Evolutionary conservation across 768 basidiomycete species (phyloP).

Genomic region (Tulasnella sp.): DNA sequence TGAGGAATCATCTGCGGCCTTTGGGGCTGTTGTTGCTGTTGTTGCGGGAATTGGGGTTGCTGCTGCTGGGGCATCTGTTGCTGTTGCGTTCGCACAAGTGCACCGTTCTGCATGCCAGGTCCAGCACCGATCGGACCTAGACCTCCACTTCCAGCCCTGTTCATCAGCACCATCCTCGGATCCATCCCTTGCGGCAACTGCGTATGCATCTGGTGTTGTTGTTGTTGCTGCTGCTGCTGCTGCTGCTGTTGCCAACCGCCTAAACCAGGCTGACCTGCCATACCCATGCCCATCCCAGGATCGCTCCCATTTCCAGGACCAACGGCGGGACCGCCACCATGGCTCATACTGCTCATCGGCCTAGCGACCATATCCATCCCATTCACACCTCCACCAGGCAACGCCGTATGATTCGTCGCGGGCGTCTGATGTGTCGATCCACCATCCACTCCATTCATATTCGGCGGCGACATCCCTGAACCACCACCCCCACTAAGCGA

Average conservation of each 20-base stretch:
- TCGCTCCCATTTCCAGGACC: too few species aligned
- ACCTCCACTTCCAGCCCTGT: not conserved
- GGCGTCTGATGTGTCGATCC: constrained; percentile 5
- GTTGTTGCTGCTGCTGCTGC: not conserved
- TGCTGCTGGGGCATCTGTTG: constrained; percentile 18
- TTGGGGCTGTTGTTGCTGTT: constrained; percentile 11
- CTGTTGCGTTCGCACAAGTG: not conserved
- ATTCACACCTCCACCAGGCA: not conserved
- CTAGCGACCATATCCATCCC: not conserved
- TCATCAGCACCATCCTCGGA: not conserved
- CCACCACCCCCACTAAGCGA: not conserved
- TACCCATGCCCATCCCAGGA: too few species aligned
- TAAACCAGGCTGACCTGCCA: not conserved
- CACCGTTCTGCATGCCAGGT: not conserved
- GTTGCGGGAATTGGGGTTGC: constrained; percentile 7
- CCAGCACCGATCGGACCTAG: not conserved
- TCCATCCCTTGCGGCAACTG: not conserved
- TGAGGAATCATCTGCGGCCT: not conserved
- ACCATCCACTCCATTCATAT: not conserved
- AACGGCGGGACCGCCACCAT: not conserved
- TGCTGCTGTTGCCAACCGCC: not conserved
- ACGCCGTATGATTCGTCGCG: not conserved
- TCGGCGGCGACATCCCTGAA: constrained; percentile 9
- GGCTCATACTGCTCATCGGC: constrained; percentile 12
- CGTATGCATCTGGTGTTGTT: not conserved